A percentile compares a stretch with the other conserved stretches of the same genome.
phyloP scores from a whole-genome alignment of 1,284 basidiomycete genomes.

The Vanrija pseudolonga region DNA sequence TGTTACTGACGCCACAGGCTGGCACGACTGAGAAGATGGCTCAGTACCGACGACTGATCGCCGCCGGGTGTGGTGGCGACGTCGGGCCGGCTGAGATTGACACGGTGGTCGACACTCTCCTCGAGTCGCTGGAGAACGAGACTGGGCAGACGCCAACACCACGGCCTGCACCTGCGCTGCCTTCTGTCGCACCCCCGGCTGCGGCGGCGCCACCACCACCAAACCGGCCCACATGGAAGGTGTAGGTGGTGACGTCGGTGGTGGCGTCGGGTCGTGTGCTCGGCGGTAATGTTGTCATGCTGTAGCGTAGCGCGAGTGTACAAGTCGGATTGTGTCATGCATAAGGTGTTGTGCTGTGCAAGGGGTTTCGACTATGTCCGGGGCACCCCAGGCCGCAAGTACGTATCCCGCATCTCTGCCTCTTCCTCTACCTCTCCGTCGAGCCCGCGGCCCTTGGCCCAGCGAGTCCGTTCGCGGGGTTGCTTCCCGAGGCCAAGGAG shows the following conservation, averaged over 20 bases:
- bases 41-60: constrained; percentile 80
- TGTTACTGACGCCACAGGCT: constrained; percentile 29
- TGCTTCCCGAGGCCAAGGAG: constrained; percentile 11
- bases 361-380: constrained; percentile 5
- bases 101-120: constrained; percentile 69
- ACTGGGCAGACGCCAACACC: background rate
- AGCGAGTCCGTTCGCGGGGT: constrained; percentile 19
- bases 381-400: constrained; percentile 29
- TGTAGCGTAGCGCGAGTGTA: no score
- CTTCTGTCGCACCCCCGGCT: no score
- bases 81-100: constrained; percentile 80
- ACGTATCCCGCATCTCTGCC: constrained; percentile 36
- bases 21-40: constrained; percentile 83
- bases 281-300: no score
- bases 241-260: no score
- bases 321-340: no score
- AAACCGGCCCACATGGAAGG: no score
- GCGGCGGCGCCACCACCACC: no score
- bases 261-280: no score
- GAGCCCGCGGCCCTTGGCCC: constrained; percentile 28
- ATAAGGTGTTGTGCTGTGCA: no score
- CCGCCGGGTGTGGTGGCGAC: constrained; percentile 75
- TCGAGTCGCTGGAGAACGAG: constrained; percentile 28
- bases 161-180: background rate
- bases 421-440: constrained; percentile 34